phyloP scores from a whole-genome alignment of 2,329 filamentous ascomycete genomes.

The Fusarium sp. region DNA sequence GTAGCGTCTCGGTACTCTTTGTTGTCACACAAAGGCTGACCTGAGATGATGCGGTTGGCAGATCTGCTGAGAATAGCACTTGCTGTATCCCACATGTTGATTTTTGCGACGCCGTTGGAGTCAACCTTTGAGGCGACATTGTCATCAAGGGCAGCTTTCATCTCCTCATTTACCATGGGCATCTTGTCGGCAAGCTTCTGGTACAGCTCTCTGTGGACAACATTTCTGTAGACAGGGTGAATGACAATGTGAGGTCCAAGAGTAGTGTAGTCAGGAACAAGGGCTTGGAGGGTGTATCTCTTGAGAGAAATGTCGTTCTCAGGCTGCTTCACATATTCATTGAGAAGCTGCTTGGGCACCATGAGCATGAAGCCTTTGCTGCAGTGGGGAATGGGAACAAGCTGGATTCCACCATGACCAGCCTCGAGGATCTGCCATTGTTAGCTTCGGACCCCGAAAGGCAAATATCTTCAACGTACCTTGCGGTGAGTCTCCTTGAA shows the following conservation, averaged over 20 bases:
- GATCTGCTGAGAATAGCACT: slow-evolving; percentile 24
- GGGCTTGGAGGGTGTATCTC: slow-evolving; percentile 24
- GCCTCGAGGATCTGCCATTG: slow-evolving; percentile 3
- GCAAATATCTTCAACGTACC: background rate
- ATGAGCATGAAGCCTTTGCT: slow-evolving; percentile 28
- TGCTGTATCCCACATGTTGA: slow-evolving; percentile 28
- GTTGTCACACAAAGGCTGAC: slow-evolving; percentile 24
- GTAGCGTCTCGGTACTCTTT: slow-evolving; percentile 24
- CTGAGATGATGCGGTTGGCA: slow-evolving; percentile 28
- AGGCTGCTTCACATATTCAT: slow-evolving; percentile 23
- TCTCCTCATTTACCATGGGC: slow-evolving; percentile 23
- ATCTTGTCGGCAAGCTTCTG: slow-evolving; percentile 23
- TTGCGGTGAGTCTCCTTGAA: slow-evolving; percentile 18
- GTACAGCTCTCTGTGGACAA: slow-evolving; percentile 22
- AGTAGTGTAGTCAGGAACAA: slow-evolving; percentile 20
- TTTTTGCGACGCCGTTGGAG: background rate
- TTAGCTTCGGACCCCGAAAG: background rate
- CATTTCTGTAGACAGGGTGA: slow-evolving; percentile 24
- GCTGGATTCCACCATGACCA: slow-evolving; percentile 15
- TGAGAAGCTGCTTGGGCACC: slow-evolving; percentile 19
- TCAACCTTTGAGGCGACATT: slow-evolving; percentile 15
- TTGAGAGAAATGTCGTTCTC: slow-evolving; percentile 29
- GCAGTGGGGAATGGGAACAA: slow-evolving; percentile 25
- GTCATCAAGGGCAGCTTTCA: slow-evolving; percentile 15
- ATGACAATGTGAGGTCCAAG: slow-evolving; percentile 24